Evolutionary conservation across 2,329 filamentous ascomycete species (phyloP), one percentile per base, ranked within the genome.

Genomic region (Neopestalotiopsis sp.): DNA sequence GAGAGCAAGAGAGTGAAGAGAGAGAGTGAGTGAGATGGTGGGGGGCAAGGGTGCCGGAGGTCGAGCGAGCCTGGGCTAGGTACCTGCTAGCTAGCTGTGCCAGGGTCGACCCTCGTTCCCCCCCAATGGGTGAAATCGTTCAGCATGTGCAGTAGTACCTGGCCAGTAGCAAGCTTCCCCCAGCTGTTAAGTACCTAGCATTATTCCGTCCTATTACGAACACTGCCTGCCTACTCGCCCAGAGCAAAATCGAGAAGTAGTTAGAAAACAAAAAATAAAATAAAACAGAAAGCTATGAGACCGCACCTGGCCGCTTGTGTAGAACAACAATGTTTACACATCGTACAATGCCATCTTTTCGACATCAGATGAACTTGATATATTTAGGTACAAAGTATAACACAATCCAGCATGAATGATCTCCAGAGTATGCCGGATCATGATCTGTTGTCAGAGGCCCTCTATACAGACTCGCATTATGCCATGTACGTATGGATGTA

Each of bases 21-120:
- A 17, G 17, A 24, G 45, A 17, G 20, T 7, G 20, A 49, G 30
- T 28, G 20, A 24, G 52, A 60, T 38, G 52, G 65, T 67, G 65
- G 65, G 59, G 65, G 59, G 40, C 65, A 40, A 34, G 65, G 65
- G 65, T 30, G 52, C n/a, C 49, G 30, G 65, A 60, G 49, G 20
- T 56, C 14, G 45, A 56, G 49, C 17, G 56, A 30, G 65, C 20
- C 30, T 67, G 65, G 65, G 38, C 52, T 67, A 52, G 40, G 20
- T 58, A 34, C 24, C 30, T 17, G 24, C 30, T 59, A 30, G 13
- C 57, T 52, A 52, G 45, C 45, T 52, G 45, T 52, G n/a, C 52
- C 52, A 60, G 52, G 52, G 40, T 30, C 30, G 20, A 67, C 65
- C 65, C 65, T 24, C 24, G 65, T 60, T 52, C 12, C 45, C 45